These are phyloP conservation scores for Colletotrichum sp. DNA, from an alignment of 2,329 filamentous ascomycete species.

Conservation along the genomic window DNA sequence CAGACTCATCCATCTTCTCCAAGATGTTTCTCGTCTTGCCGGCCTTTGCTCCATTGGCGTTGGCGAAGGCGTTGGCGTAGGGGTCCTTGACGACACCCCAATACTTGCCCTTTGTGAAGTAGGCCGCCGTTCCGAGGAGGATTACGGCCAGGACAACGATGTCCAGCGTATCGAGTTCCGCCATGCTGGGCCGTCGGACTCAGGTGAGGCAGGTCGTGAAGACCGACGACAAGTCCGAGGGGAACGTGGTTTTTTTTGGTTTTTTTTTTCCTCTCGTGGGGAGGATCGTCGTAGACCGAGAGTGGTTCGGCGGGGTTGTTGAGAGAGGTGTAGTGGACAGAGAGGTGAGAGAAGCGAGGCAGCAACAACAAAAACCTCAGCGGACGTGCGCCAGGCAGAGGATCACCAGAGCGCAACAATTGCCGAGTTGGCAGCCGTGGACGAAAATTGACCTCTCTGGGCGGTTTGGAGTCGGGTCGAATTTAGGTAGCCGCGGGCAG, in stretches of 20 bases:
- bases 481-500: constrained; percentile 1
- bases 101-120: constrained; percentile 96
- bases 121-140: constrained; percentile 86
- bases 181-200: constrained; percentile 62
- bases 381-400: not conserved
- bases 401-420: not conserved
- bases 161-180: constrained; percentile 95
- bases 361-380: not conserved
- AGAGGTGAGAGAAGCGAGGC: not conserved
- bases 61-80: constrained; percentile 78
- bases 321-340: not conserved
- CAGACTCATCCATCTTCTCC: constrained; percentile 93
- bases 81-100: constrained; percentile 91
- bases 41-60: constrained; percentile 72
- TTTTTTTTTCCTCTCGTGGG: not conserved
- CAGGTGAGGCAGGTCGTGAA: not conserved
- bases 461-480: not conserved
- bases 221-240: not conserved
- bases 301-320: not conserved
- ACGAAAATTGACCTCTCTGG: not conserved
- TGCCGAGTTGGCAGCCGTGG: constrained; percentile 7
- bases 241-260: not conserved
- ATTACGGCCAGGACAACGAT: constrained; percentile 87
- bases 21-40: constrained; percentile 91
- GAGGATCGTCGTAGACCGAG: not conserved